Base-by-base conservation (phyloP, 2,329 filamentous ascomycete species). In the Sclerotinia nivalis region DNA sequence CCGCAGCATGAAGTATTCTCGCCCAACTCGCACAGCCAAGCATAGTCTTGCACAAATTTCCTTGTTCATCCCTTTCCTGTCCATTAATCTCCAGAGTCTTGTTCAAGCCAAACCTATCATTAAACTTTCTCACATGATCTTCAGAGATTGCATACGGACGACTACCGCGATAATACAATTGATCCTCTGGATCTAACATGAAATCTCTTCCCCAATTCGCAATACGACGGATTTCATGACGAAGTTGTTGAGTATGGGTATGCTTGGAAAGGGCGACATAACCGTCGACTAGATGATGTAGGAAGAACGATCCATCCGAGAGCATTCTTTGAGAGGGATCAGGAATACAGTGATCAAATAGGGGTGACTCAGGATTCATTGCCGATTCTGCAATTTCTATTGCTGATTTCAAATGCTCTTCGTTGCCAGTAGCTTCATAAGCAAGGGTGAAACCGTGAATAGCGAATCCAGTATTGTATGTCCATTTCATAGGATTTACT, bases 231-330 rank as follows among this genome's bases (percentile, higher is more conserved):
- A 74, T 70, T 55, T 73, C 71, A 1, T 69, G 15, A 18, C 20
- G 37, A 7, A 74, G 66, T 28, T 50, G 25, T 3, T 73, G 54
- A 1, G n/a, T 50, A 7, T 66, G 9, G 22, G 60, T 34, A 62
- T 72, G 64, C 34, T 68, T 68, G 12, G 71, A 71, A 5, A 75
- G 67, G 2, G 69, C 71, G 2, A 56, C 9, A 56, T 72, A 75
- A 3, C 73, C 72, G 61, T 75, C 71, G 2, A 75, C 71, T 1
- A 75, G 68, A 49, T 74, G 73, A 55, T 75, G 73, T 1, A 75
- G 37, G 47, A 75, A 75, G 50, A 74, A 74, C 20, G 73, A 74
- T 43, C 72, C 67, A 31, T 75, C 72, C 2, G 72, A 73, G 31
- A 74, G 72, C 71, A 73, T 73, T 34, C 73, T 56, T 18, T 70